phyloP scores from a whole-genome alignment of 257 asterid genomes.

The Thymus mandschuricus region DNA sequence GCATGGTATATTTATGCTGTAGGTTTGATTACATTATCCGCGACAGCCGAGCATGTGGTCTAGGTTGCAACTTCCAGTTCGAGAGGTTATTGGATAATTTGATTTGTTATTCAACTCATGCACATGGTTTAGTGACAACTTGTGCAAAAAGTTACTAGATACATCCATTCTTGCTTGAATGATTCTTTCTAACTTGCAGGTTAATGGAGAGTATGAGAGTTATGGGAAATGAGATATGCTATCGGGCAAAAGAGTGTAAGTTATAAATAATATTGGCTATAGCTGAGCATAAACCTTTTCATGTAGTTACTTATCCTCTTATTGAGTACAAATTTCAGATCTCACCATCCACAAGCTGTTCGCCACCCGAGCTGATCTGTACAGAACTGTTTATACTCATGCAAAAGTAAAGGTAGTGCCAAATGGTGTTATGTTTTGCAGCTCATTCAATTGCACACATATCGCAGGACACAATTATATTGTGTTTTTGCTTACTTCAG shows the following conservation, averaged over 20 bases:
- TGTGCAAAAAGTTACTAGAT: not conserved
- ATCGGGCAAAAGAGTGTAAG: constrained; percentile 87
- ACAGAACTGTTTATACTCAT: constrained; percentile 87
- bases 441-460: not conserved
- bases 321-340: constrained; percentile 55
- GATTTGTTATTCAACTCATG: constrained; percentile 23
- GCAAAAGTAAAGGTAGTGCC: constrained; percentile 86
- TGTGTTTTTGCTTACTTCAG: not conserved
- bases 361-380: constrained; percentile 88
- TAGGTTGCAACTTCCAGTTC: constrained; percentile 91
- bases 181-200: constrained; percentile 45
- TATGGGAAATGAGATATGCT: constrained; percentile 91
- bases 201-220: constrained; percentile 94
- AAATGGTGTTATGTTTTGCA: constrained; percentile 9
- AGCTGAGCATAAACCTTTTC: constrained; percentile 1
- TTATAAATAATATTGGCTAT: constrained; percentile 2
- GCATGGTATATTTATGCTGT: constrained; percentile 32
- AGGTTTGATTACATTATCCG: constrained; percentile 95
- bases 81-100: constrained; percentile 54
- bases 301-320: constrained; percentile 28
- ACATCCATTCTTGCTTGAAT: constrained; percentile 1
- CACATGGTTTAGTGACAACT: constrained; percentile 10
- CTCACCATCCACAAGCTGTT: constrained; percentile 85
- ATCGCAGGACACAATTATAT: constrained; percentile 9
- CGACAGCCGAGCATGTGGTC: constrained; percentile 89